Conservation (phyloP, 345 rosid species). For the Alliaria petiolata region DNA sequence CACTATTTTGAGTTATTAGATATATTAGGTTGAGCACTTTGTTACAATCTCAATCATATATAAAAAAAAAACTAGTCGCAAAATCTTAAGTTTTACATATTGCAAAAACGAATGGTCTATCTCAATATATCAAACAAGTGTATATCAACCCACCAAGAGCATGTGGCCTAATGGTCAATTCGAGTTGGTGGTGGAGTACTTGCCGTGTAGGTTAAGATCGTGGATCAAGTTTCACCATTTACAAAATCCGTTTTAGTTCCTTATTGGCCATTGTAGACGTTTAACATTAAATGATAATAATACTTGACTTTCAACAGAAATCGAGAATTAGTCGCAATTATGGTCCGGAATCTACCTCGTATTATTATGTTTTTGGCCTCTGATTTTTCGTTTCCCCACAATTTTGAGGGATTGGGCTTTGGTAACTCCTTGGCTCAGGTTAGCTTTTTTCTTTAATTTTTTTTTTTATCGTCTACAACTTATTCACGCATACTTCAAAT, state of each 20-base stretch:
- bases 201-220: not conserved
- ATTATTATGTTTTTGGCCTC: too few relatives aligned
- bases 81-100: not conserved
- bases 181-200: not conserved
- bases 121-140: not conserved
- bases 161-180: not conserved
- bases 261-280: not conserved
- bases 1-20: not conserved
- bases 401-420: too few relatives aligned
- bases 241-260: not conserved
- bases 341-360: too few relatives aligned
- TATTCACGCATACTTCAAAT: too few relatives aligned
- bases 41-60: not conserved
- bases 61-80: not conserved
- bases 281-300: not conserved
- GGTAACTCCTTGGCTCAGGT: too few relatives aligned
- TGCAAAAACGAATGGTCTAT: not conserved
- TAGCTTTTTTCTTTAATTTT: too few relatives aligned
- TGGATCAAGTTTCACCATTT: not conserved
- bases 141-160: not conserved
- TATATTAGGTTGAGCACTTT: not conserved
- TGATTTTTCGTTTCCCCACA: too few relatives aligned
- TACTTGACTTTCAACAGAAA: too few relatives aligned
- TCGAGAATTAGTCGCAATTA: too few relatives aligned
- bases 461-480: too few relatives aligned